These are phyloP conservation scores for Lactarius sp. DNA, from an alignment of 768 basidiomycete genomes.

Conservation along the genomic window DNA sequence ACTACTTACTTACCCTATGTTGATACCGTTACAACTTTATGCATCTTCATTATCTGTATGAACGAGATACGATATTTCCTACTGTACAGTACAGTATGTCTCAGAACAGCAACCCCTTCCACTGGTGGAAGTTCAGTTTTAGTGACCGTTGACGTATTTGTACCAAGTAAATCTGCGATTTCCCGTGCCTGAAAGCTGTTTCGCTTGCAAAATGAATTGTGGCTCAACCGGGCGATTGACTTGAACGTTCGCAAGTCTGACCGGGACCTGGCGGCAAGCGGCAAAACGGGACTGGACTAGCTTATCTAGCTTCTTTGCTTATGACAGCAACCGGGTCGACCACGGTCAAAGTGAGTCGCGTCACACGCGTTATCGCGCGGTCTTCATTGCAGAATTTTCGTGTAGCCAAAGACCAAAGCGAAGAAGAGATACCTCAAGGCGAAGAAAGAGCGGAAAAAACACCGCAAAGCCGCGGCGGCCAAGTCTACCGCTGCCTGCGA, in stretches of 20 bases:
- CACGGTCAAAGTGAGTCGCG: slow-evolving; percentile 24
- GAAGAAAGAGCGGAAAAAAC: slow-evolving; percentile 64
- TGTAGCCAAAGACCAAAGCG: slow-evolving; percentile 60
- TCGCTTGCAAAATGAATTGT: slow-evolving; percentile 6
- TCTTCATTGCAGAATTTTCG: neutral
- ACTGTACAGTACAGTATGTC: neutral
- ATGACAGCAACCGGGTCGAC: slow-evolving; percentile 3
- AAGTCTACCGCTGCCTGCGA: slow-evolving; percentile 26
- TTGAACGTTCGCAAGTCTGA: slow-evolving; percentile 19
- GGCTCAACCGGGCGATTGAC: slow-evolving; percentile 4
- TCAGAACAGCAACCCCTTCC: neutral
- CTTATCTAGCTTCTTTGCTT: slow-evolving; percentile 7
- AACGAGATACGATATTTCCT: neutral
- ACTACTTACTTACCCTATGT: slow-evolving; percentile 9
- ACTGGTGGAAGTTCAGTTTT: neutral
- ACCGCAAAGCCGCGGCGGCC: slow-evolving; percentile 34
- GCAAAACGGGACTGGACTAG: neutral
- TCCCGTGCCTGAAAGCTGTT: slow-evolving; percentile 9
- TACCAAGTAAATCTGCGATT: neutral
- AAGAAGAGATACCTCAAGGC: slow-evolving; percentile 68
- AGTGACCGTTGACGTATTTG: neutral
- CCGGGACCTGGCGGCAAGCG: slow-evolving; percentile 13
- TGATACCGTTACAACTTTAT: slow-evolving; percentile 7
- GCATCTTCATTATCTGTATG: neutral
- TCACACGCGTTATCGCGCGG: neutral